These are phyloP conservation scores for Lentinula raphanica DNA, from an alignment of 768 basidiomycete genomes.

Conservation along the genomic window DNA sequence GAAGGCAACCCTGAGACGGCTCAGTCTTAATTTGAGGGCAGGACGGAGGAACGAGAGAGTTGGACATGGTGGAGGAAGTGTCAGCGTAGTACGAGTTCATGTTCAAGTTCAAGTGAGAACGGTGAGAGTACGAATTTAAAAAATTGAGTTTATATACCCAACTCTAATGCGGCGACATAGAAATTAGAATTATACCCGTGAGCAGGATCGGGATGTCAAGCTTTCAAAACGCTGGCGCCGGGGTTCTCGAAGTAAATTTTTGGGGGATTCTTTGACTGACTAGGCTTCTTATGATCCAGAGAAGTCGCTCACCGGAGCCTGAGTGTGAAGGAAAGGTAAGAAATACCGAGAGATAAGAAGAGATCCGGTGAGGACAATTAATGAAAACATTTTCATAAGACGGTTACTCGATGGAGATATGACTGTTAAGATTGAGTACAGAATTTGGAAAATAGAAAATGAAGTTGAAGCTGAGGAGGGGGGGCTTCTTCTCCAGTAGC, in stretches of 20 bases:
- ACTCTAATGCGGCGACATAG: background rate
- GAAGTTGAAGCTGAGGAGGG: background rate
- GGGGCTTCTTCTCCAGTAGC: background rate
- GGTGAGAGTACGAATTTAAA: background rate
- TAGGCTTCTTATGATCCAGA: background rate
- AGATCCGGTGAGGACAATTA: background rate
- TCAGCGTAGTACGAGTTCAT: background rate
- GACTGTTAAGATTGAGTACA: too few species aligned
- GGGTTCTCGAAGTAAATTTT: background rate
- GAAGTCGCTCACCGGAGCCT: background rate
- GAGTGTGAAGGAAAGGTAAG: background rate
- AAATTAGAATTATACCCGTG: background rate
- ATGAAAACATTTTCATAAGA: too few species aligned
- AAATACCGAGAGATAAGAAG: background rate
- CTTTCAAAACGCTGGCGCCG: background rate
- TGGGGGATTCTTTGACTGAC: background rate
- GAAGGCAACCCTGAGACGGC: background rate
- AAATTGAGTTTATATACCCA: background rate
- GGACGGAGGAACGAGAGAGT: background rate
- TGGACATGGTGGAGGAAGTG: background rate
- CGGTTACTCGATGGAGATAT: too few species aligned
- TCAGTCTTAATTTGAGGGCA: background rate
- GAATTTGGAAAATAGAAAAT: too few species aligned
- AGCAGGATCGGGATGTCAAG: conserved; percentile 3
- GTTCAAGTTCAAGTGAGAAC: background rate